Evolutionary conservation across 1,284 basidiomycete genomes (phyloP), one percentile per base, ranked within the genome.

Genomic region (Erythrobasidium hasegawianum): DNA sequence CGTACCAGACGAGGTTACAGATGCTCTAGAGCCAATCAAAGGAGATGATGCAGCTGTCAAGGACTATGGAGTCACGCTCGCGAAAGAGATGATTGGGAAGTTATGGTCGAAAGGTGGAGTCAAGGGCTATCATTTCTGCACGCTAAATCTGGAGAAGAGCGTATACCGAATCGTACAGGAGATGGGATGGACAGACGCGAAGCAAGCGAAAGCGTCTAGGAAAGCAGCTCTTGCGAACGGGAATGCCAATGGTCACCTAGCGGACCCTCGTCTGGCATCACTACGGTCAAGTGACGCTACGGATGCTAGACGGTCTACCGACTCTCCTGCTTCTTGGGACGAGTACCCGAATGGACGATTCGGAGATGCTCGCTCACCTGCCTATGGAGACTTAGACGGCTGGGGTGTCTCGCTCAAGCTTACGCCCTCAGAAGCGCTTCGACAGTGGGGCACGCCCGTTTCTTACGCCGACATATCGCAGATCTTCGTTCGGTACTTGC

Each of bases 301-400:
- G 10, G 55, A 65, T 3, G 38, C 43, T 9, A 40, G 55, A 22
- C 55, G 56, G n/a, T 45, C 41, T 33, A 57, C 55, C 14, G 62
- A 65, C 16, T 65, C 67, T n/a, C 59, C 59, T 38, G 66, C 72
- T 18, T 73, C 69, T 75, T 99, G 95, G 95, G 95, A 99, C 78
- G 96, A 98, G 79, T 98, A 95, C 78, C 95, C 95, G 53, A 98
- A 98, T 77, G 96, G 95, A 71, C 89, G 95, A 70, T 98, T 96
- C 75, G 96, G 95, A 73, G 95, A 98, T 78, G 88, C 94, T 13
- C 85, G 95, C 41, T 70, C 69, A 40, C 68, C 68, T 11, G 96
- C 96, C 1, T 98, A 96, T 73, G 95, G 95, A 75, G 96, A 98
- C 79, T 81, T 97, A 65, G 95, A 98, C 75, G 94, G 93, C 2